Evolutionary conservation across 768 basidiomycete genomes (phyloP), one percentile per base, ranked within the genome.

Genomic region (Podaxis sp.): DNA sequence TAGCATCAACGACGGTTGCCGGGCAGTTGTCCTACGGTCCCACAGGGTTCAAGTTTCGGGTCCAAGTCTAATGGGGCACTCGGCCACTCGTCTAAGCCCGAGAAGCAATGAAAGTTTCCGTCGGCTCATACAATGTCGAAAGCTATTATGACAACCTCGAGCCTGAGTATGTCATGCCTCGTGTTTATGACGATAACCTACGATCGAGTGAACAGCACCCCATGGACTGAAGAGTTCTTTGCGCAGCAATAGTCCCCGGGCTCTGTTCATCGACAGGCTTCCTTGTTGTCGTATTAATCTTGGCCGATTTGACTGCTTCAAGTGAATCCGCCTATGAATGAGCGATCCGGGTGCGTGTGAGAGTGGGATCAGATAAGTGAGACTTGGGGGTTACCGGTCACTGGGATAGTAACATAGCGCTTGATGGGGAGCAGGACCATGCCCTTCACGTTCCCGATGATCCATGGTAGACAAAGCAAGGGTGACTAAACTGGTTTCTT

Each of bases 171-270:
- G 19, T 19, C 33, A 41, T 19, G 58, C 58, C 58, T 59, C 58
- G 37, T 59, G 58, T 50, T 49, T 59, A 38, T 59, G 58, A 59
- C 58, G 58, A 29, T 51, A 38, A 27, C 46, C 17, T 27, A 25
- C 5, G 49, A 50, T 50, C 49, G 15, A 27, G 25, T 27, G 25
- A 13, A 22, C 25, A 22, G 49, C 24, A 24, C 49, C 25, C 17
- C 25, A 12, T 24, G 49, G 7, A 50, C n/a, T 8, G 41, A 43
- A 19, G 43, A 46, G 19, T 33, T 29, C 52, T 40, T 22, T 38
- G 36, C 33, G 54, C 54, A 55, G 36, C 12, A 12, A 25, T 19
- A 25, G 19, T 40, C n/a, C 19, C 38, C 54, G 19, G 53, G 22
- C 11, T 19, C 37, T 29, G 54, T 55, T 55, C 36, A 41, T 40